Evolutionary conservation across 2,329 filamentous ascomycete species (phyloP), one percentile per base, ranked within the genome.

Genomic region (Fusarium acutatum): DNA sequence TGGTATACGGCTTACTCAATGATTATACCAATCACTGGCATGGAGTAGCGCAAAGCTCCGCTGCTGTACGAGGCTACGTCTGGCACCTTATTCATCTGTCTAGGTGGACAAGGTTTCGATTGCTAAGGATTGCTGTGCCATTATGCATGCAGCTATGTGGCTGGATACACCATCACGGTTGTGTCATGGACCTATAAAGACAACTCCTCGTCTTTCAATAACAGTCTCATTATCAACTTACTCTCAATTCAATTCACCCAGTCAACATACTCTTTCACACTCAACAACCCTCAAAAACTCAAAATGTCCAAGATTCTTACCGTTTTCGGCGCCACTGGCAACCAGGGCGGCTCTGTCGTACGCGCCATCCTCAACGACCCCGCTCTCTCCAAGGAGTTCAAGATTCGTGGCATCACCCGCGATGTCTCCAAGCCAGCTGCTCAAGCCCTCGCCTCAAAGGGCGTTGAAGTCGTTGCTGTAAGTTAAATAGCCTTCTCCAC

Each of bases 311-410:
- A 83, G 67, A 77, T 83, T 52, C 71, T 84, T 28, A 81, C 82
- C 18, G 83, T 86, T n/a, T 86, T 87, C 56, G 86, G 86, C 32
- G 84, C 84, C 59, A 87, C 86, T 6, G 86, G 86, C 63, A 82
- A 83, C 68, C 86, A 88, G 76, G 87, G 86, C 46, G 83, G 83
- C 40, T 86, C 85, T 35, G 84, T 88, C 35, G 80, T 87, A 62
- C 69, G 77, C 7, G 79, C 81, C 58, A 81, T 88, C 69, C 84
- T 88, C 67, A 81, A 80, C 60, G 84, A 88, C 79, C 75, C 86
- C 6, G 77, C 74, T n/a, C 81, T 87, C 22, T 84, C 82, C 41
- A 80, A 82, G 35, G 78, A 83, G 50, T 88, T 83, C 80, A 81
- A 79, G 32, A 80, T 88, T 50, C 84, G 86, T 5, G 86, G 81